Percentiles rank a stretch among this genome's conserved stretches.
Evolutionary conservation across 2,329 filamentous ascomycete genomes (phyloP).

Genomic region (Pseudogymnoascus sp.): DNA sequence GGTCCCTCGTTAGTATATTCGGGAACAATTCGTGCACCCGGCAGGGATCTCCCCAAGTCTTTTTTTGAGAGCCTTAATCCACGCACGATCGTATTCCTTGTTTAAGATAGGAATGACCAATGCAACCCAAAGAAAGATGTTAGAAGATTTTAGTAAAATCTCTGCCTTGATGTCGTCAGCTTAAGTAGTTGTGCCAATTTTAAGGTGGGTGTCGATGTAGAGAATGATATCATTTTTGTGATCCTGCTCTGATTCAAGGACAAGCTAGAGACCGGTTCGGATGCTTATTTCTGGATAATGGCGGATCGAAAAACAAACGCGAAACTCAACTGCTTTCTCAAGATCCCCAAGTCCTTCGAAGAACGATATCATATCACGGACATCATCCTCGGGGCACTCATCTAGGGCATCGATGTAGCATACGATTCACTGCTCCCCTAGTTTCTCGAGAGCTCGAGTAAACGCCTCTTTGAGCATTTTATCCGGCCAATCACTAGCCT

Average conservation of each 20-base stretch:
- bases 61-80: constrained; percentile 19
- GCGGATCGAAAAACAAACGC: constrained; percentile 23
- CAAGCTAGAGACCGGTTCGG: constrained; percentile 18
- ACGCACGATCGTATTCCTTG: constrained; percentile 27
- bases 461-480: constrained; percentile 24
- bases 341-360: constrained; percentile 21
- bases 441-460: constrained; percentile 15
- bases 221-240: constrained; percentile 23
- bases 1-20: constrained; percentile 43
- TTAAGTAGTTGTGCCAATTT: constrained; percentile 14
- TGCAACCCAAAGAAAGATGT: constrained; percentile 24
- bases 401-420: constrained; percentile 39
- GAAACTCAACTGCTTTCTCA: constrained; percentile 13
- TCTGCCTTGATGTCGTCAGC: constrained; percentile 19
- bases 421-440: constrained; percentile 22
- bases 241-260: constrained; percentile 21
- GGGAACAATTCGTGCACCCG: constrained; percentile 40
- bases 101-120: constrained; percentile 33
- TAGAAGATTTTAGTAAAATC: constrained; percentile 18
- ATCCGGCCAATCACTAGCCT: constrained; percentile 18
- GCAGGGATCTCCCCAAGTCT: constrained; percentile 33
- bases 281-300: constrained; percentile 24
- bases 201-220: constrained; percentile 22
- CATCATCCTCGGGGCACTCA: constrained; percentile 32
- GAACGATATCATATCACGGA: constrained; percentile 26